Base-by-base conservation (phyloP, 305 asterid species). In the Stenogyne calaminthoides region DNA sequence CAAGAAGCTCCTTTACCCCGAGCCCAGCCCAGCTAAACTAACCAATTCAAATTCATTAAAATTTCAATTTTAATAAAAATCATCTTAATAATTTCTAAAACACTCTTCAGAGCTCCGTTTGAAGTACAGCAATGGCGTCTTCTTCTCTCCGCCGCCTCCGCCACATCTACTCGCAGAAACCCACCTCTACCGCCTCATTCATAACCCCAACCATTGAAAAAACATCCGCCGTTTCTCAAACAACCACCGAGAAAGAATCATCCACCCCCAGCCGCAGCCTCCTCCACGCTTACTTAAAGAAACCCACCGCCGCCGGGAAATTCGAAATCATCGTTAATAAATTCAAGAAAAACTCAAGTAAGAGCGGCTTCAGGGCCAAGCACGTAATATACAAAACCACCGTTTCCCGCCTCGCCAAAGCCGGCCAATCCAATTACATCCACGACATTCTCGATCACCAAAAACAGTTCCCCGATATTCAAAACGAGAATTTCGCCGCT, bases 371-470 rank as follows among this genome's bases (percentile, higher is more conserved):
- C 72, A 87, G 91, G 11, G 70, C 40, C 16, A 22, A 55, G 0
- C 60, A 44, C 62, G 0, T 4, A 18, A 5, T 12, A 7, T 88
- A 76, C 49, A 72, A 37, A 20, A 25, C 61, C 65, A 5, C 70
- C 22, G 73, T 83, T 16, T 70, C 34, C 40, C 86, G 85, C 60
- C 88, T 88, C 12, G 74, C 81, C 3, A 10, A 27, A 10, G 75
- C 70, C 18, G 42, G 80, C 25, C 59, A 69, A 16, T 69, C 70
- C 73, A 67, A 82, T 9, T 80, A 64, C 72, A 74, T 88, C 27
- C 77, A 76, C 4, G 83, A 78, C 18, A 84, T 88, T 34, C 75
- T 84, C 47, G 78, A 81, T 1, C 86, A 84, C 64, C 91, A 86
- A 32, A 88, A 86, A 69, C 61, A 25, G 34, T 85, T 77, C 75